Base-by-base conservation (phyloP, 805 yeast species). In the Candida cerambycidarum region DNA sequence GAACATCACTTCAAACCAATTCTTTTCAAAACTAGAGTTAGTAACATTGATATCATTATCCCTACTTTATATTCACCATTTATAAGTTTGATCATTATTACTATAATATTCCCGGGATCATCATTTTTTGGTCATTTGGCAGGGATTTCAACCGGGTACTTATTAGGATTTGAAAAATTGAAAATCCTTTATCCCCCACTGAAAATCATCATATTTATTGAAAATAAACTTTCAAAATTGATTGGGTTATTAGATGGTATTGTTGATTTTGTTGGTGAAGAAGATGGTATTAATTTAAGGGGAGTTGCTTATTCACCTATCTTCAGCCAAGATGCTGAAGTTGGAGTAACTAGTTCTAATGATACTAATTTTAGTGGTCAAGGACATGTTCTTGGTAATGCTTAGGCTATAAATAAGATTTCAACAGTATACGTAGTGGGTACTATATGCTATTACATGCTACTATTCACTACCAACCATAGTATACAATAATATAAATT, bases 61-160 rank as follows among this genome's bases (percentile, higher is more conserved):
- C 89, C 89, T 23, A 84, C 92, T 0, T 56, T 78, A 42, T 62
- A 68, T 41, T 49, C 76, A 2, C 95, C 96, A 12, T 67, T 83
- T 30, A 51, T 76, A 17, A 51, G 76, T 15, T 65, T 86, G 49
- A 48, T 80, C 1, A 14, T 78, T 7, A 61, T 76, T 34, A 70
- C 79, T 1, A 42, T 85, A 5, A 32, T 84, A 19, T 58, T 82
- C 32, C 90, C 95, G 1, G 74, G 78, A 7, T 76, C 88, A 3
- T 80, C 89, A 44, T 80, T 86, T 51, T 66, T 83, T 51, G 93
- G 95, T 24, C 95, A 88, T 59, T 65, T 79, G 43, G 73, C 84
- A 30, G 92, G 86, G 4, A 63, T 85, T 32, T 46, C 73, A 3
- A 71, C 82, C 10, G 97, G 97, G 8, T 84, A 75, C 58, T 71